Evolutionary conservation across 2,329 filamentous ascomycete species (phyloP).

Genomic region (Amylocarpus encephaloides): DNA sequence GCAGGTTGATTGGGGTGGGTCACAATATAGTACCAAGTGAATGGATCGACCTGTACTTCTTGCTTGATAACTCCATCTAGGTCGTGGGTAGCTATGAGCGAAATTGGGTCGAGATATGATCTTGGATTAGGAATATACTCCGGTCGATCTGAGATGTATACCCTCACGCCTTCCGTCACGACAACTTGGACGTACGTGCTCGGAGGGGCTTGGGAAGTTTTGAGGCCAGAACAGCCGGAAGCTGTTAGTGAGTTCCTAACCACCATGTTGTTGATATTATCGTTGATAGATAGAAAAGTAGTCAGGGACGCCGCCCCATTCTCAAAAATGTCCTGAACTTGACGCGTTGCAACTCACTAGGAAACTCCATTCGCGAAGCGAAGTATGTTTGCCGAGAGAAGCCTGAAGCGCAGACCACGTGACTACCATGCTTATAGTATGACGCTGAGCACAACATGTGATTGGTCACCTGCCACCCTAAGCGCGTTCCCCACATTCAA

Average conservation of each 20-base stretch:
- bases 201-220: background rate
- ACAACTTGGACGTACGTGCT: background rate
- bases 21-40: slow-evolving; percentile 25
- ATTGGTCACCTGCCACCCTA: background rate
- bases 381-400: too few species aligned
- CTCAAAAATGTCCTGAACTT: too few species aligned
- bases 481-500: background rate
- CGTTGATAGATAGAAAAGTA: too few species aligned
- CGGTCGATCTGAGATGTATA: slow-evolving; percentile 25
- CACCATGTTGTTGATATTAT: too few species aligned
- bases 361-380: too few species aligned
- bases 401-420: too few species aligned
- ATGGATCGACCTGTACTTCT: slow-evolving; percentile 39
- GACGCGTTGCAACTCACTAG: too few species aligned
- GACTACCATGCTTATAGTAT: too few species aligned
- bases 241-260: too few species aligned
- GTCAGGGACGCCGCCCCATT: too few species aligned
- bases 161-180: slow-evolving; percentile 20
- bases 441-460: background rate
- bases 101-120: slow-evolving; percentile 41
- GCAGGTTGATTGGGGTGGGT: slow-evolving; percentile 27
- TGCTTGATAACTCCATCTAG: slow-evolving; percentile 49
- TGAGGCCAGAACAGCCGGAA: background rate
- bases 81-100: slow-evolving; percentile 43
- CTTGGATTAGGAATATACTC: slow-evolving; percentile 42